Evolutionary conservation across 192 early-diverging fungal species (phyloP).

Genomic region (Rhizoclosmatium sp.): DNA sequence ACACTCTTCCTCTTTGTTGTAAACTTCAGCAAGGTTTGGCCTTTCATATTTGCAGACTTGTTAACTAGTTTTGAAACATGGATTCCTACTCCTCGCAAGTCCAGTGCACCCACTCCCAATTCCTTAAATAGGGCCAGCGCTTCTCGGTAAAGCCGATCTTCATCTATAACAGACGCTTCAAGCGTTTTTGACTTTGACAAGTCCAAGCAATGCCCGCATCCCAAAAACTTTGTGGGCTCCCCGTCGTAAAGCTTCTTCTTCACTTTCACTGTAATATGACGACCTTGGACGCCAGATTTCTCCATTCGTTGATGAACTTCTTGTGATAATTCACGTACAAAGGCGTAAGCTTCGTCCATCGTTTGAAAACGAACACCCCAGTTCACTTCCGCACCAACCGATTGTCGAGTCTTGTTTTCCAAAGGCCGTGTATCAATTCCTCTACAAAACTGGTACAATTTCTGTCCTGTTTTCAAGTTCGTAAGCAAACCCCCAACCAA

Average conservation of each 20-base stretch:
- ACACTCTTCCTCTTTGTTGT: slow-evolving; percentile 2
- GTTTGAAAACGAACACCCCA: slow-evolving; percentile 91
- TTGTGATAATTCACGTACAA: slow-evolving; percentile 67
- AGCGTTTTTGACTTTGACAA: slow-evolving; percentile 42
- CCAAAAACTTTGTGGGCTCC: slow-evolving; percentile 56
- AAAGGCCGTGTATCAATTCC: slow-evolving; percentile 80
- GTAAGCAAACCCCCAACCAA: background rate
- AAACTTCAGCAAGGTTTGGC: slow-evolving; percentile 33
- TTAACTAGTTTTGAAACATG: slow-evolving; percentile 43
- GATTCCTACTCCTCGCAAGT: slow-evolving; percentile 56
- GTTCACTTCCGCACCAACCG: slow-evolving; percentile 83
- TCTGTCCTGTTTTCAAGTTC: slow-evolving; percentile 65
- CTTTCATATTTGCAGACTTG: slow-evolving; percentile 13
- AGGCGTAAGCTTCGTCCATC: slow-evolving; percentile 70
- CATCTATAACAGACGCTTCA: background rate
- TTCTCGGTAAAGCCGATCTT: slow-evolving; percentile 31
- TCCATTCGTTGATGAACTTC: slow-evolving; percentile 74
- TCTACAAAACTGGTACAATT: slow-evolving; percentile 73
- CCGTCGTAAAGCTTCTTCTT: slow-evolving; percentile 57
- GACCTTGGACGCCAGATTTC: slow-evolving; percentile 59
- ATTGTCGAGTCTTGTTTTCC: slow-evolving; percentile 72
- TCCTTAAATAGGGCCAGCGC: slow-evolving; percentile 33
- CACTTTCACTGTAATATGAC: slow-evolving; percentile 74
- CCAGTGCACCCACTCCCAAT: slow-evolving; percentile 34
- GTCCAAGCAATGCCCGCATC: slow-evolving; percentile 55